These are phyloP conservation scores for Ascodesmis nigricans DNA, from an alignment of 495 filamentous ascomycete species.

Conservation along the genomic window DNA sequence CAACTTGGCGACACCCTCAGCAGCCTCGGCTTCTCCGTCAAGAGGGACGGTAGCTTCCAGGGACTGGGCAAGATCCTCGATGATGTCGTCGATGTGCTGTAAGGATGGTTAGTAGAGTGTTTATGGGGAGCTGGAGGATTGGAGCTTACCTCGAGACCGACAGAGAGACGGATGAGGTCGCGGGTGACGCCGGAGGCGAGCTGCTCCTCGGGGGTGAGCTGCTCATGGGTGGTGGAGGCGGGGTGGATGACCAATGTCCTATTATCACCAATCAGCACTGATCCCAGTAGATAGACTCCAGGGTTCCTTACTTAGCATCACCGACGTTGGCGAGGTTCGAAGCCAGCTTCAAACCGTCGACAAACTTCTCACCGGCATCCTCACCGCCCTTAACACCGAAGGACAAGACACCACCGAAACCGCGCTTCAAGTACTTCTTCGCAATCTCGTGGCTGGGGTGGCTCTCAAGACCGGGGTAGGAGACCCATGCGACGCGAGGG, in stretches of 20 bases:
- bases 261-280: constrained; percentile 7
- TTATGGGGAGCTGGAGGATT: too few relatives aligned
- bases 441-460: constrained; percentile 61
- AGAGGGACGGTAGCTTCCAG: constrained; percentile 34
- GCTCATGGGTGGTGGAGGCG: constrained; percentile 90
- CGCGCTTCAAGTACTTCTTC: constrained; percentile 73
- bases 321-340: constrained; percentile 70
- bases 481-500: constrained; percentile 75
- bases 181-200: constrained; percentile 64
- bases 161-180: constrained; percentile 88
- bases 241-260: constrained; percentile 93
- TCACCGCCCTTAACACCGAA: constrained; percentile 85
- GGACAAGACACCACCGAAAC: constrained; percentile 78
- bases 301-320: constrained; percentile 42
- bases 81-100: constrained; percentile 97
- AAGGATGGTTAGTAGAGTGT: too few relatives aligned
- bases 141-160: constrained; percentile 93
- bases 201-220: constrained; percentile 68
- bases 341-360: constrained; percentile 86
- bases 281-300: not conserved
- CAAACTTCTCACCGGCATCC: constrained; percentile 58
- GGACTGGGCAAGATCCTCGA: constrained; percentile 84
- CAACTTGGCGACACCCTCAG: constrained; percentile 8
- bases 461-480: constrained; percentile 70
- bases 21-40: constrained; percentile 7